phyloP scores from a whole-genome alignment of 1,284 basidiomycete genomes.

The Polyporus tsugae region DNA sequence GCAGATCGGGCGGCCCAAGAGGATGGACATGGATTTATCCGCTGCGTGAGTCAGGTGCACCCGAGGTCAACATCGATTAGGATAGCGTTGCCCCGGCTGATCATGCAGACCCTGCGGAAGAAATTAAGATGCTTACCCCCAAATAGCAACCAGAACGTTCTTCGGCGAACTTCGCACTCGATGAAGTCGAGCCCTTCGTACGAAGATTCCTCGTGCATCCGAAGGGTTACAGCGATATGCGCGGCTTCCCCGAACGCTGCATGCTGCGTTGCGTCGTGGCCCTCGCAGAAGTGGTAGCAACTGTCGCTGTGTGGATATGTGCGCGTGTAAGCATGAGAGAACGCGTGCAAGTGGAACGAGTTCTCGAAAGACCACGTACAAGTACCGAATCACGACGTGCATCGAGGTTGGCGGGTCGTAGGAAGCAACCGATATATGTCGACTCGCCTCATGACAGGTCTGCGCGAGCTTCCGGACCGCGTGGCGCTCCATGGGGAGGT shows the following conservation, averaged over 20 bases:
- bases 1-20: constrained; percentile 82
- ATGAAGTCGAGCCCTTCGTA: constrained; percentile 85
- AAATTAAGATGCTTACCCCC: constrained; percentile 60
- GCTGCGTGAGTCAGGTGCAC: constrained; percentile 51
- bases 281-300: constrained; percentile 86
- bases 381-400: constrained; percentile 84
- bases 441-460: constrained; percentile 81
- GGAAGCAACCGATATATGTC: constrained; percentile 78
- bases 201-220: constrained; percentile 84
- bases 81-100: constrained; percentile 29
- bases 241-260: constrained; percentile 85
- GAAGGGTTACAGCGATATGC: constrained; percentile 81
- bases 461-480: constrained; percentile 81
- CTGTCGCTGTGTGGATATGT: constrained; percentile 61
- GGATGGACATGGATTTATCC: constrained; percentile 88
- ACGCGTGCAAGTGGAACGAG: constrained; percentile 11
- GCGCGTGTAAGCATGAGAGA: constrained; percentile 25
- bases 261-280: constrained; percentile 87
- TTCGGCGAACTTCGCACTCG: constrained; percentile 82
- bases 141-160: constrained; percentile 88
- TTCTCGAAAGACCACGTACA: constrained; percentile 59
- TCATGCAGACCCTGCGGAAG: constrained; percentile 15
- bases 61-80: constrained; percentile 27
- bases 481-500: constrained; percentile 81
- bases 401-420: constrained; percentile 85